Evolutionary conservation across 768 basidiomycete species (phyloP), one percentile per base, ranked within the genome.

Genomic region (Termitomyces bulborhizus): DNA sequence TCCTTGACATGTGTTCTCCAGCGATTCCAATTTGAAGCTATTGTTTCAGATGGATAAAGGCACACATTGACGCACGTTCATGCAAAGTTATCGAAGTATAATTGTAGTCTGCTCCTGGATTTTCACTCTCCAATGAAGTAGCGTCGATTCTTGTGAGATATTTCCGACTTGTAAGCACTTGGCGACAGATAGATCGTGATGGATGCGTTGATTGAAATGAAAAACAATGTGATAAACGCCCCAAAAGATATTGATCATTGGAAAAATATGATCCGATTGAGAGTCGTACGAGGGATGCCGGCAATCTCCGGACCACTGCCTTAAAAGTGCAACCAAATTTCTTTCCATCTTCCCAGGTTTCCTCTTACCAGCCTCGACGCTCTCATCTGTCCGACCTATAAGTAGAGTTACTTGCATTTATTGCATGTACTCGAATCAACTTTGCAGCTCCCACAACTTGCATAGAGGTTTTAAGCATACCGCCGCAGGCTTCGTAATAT

Each of bases 381-480:
- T 32, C 31, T 51, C 8, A 6, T 42, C 24, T 16, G 21, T 15
- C n/a, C 21, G 24, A 24, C 2, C 15, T 1, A 16, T 27, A 39
- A 26, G 36, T 39, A 39, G 48, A 49, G 47, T 37, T 8, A 16
- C 37, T 29, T 50, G 37, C 49, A 50, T 11, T 9, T 13, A 40
- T 77, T 91, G 88, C 82, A 94, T 94, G 93, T 96, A 86, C 90
- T 91, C 89, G 61, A 94, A 95, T 89, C 86, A 87, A 71, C 88
- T 94, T 63, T 85, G 87, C 73, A 89, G 87, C 73, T 76, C 83
- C 63, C 93, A 95, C 77, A 95, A 95, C 76, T 79, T 82, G 65
- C 81, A 89, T 77, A 81, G 91, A 84, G 93, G 93, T 77, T 71
- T 67, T 66, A 93, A 90, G 70, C 93, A 95, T 80, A 84, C 87